Conservation (phyloP, 176 grass and related monocot genomes). For the bread wheat (Triticum aestivum) region DNA sequence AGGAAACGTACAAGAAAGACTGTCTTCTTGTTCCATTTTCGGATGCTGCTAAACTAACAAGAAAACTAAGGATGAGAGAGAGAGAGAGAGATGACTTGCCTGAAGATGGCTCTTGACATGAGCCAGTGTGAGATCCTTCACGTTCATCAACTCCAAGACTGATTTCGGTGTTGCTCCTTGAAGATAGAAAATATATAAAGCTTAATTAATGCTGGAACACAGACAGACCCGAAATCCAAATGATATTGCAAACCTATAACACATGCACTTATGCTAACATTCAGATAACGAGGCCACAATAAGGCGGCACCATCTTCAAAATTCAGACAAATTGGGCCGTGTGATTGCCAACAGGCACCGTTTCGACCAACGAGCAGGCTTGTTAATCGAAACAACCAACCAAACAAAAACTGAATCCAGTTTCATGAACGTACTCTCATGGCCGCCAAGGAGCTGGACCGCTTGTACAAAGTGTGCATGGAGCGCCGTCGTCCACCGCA, state of each 20-base stretch:
- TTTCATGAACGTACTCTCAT: conserved; percentile 70
- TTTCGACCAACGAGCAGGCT: background rate
- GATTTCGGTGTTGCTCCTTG: conserved; percentile 96
- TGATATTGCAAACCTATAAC: background rate
- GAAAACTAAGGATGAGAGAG: background rate
- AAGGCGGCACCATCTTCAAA: background rate
- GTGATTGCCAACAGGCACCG: background rate
- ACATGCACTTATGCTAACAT: background rate
- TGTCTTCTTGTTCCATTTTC: conserved; percentile 16
- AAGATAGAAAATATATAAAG: background rate
- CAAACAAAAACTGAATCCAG: background rate
- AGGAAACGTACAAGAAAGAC: conserved; percentile 14
- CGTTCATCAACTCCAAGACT: conserved; percentile 96
- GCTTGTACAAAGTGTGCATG: conserved; percentile 95
- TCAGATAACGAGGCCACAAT: background rate
- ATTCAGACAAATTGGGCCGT: background rate
- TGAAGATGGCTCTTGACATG: conserved; percentile 99
- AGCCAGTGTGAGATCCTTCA: conserved; percentile 97
- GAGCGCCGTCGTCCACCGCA: conserved; percentile 94
- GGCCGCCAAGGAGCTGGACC: conserved; percentile 89
- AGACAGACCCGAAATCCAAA: background rate
- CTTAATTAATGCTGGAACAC: background rate
- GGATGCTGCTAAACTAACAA: background rate
- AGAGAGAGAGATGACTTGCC: conserved; percentile 39
- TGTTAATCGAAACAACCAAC: background rate